Evolutionary conservation across 73 alveolate species (phyloP).

Genomic region (Uronychia setigera): DNA sequence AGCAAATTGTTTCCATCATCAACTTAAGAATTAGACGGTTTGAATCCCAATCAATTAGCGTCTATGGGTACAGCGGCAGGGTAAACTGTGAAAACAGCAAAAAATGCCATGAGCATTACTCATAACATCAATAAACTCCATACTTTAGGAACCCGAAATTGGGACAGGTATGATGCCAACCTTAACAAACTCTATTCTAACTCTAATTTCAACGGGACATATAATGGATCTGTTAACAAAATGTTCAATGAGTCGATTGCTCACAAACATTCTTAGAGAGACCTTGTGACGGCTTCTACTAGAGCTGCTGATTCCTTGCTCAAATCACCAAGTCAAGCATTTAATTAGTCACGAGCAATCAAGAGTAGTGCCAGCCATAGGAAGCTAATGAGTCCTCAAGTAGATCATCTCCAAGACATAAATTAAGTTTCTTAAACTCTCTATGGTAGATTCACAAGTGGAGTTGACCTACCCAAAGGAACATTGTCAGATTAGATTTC

Average conservation of each 20-base stretch:
- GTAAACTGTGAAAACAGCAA: too few species aligned
- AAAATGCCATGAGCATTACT: background rate
- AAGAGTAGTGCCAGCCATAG: background rate
- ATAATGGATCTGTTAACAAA: background rate
- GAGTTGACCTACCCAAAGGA: background rate
- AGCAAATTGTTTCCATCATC: too few species aligned
- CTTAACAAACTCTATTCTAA: background rate
- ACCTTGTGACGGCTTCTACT: background rate
- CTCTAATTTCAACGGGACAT: background rate
- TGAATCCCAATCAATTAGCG: too few species aligned
- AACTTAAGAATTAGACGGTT: too few species aligned
- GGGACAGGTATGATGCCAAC: background rate
- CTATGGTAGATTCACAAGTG: background rate
- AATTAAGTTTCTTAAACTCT: background rate
- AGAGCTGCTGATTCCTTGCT: background rate
- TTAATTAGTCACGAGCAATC: background rate
- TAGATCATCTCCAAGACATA: background rate
- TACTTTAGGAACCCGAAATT: background rate
- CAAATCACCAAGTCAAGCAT: background rate
- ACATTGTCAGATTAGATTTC: background rate
- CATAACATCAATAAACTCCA: background rate
- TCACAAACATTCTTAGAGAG: background rate
- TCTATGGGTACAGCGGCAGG: too few species aligned
- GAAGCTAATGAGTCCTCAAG: slow-evolving; percentile 1
- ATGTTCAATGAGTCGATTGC: slow-evolving; percentile 1